phyloP scores from a whole-genome alignment of 2,329 filamentous ascomycete species.

The Harringtonia lauricola region DNA sequence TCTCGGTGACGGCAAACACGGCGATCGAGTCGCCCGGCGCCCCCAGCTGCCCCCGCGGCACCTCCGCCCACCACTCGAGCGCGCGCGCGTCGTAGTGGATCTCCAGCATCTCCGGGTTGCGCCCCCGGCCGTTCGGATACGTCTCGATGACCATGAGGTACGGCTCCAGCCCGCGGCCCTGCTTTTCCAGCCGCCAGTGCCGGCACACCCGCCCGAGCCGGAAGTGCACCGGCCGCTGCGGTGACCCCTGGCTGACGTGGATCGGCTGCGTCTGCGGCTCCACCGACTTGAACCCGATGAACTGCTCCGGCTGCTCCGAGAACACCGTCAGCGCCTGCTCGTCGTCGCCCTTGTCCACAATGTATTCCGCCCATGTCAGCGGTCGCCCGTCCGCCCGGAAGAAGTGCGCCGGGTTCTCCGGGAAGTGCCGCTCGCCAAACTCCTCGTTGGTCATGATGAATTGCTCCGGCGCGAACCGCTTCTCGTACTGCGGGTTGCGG shows the following conservation, averaged over 20 bases:
- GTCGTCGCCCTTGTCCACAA: slow-evolving; percentile 45
- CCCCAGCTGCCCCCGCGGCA: slow-evolving; percentile 55
- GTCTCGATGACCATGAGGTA: slow-evolving; percentile 62
- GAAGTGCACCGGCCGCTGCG: slow-evolving; percentile 55
- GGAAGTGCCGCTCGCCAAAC: slow-evolving; percentile 76
- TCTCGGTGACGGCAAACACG: slow-evolving; percentile 45
- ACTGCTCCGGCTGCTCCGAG: slow-evolving; percentile 33
- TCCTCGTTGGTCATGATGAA: slow-evolving; percentile 60
- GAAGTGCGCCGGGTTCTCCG: slow-evolving; percentile 54
- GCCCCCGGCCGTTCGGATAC: slow-evolving; percentile 36
- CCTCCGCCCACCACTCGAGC: slow-evolving; percentile 66
- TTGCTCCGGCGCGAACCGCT: slow-evolving; percentile 53
- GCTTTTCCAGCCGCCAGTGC: slow-evolving; percentile 67
- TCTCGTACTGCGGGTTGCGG: slow-evolving; percentile 46
- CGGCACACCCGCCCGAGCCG: slow-evolving; percentile 69
- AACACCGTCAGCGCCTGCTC: slow-evolving; percentile 34
- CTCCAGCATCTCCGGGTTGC: slow-evolving; percentile 31
- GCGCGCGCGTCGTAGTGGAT: slow-evolving; percentile 61
- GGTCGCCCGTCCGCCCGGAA: slow-evolving; percentile 62
- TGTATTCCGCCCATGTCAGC: slow-evolving; percentile 74
- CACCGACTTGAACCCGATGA: slow-evolving; percentile 46
- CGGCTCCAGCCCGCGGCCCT: slow-evolving; percentile 56
- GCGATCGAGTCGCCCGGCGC: slow-evolving; percentile 56
- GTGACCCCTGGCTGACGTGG: slow-evolving; percentile 50
- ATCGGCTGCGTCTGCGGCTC: slow-evolving; percentile 29